These are phyloP conservation scores for Sporothrix euskadiensis DNA, from an alignment of 2,329 filamentous ascomycete species.

Conservation along the genomic window DNA sequence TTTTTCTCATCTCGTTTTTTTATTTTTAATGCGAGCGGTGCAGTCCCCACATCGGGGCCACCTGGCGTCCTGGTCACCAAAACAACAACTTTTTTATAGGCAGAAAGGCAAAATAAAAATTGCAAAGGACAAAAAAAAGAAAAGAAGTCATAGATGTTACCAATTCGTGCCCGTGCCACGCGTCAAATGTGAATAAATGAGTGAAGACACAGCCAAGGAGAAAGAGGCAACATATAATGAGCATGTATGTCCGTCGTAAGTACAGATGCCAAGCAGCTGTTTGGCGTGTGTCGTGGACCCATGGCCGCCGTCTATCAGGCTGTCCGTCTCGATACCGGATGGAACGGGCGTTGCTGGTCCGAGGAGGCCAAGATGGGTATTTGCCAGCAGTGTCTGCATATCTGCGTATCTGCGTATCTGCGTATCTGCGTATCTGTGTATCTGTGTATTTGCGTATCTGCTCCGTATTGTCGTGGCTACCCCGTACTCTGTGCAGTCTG, in stretches of 20 bases:
- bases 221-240: too few species aligned
- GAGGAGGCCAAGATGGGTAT: background rate
- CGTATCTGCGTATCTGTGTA: background rate
- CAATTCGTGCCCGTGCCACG: conserved; percentile 9
- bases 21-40: conserved; percentile 9
- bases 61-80: conserved; percentile 30
- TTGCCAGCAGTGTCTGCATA: background rate
- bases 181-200: background rate
- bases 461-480: background rate
- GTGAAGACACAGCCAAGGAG: background rate
- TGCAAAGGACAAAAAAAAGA: conserved; percentile 27
- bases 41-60: conserved; percentile 8
- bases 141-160: conserved; percentile 25
- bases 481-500: background rate
- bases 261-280: conserved; percentile 14
- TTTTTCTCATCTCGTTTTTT: background rate
- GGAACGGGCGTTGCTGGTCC: background rate
- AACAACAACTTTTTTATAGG: conserved; percentile 21
- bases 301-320: conserved; percentile 11
- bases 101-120: conserved; percentile 29
- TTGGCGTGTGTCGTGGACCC: conserved; percentile 10
- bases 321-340: conserved; percentile 9
- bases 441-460: background rate
- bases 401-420: background rate
- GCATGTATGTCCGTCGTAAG: background rate